phyloP scores from a whole-genome alignment of 2,329 filamentous ascomycete species.

The Berkeleyomyces basicola region DNA sequence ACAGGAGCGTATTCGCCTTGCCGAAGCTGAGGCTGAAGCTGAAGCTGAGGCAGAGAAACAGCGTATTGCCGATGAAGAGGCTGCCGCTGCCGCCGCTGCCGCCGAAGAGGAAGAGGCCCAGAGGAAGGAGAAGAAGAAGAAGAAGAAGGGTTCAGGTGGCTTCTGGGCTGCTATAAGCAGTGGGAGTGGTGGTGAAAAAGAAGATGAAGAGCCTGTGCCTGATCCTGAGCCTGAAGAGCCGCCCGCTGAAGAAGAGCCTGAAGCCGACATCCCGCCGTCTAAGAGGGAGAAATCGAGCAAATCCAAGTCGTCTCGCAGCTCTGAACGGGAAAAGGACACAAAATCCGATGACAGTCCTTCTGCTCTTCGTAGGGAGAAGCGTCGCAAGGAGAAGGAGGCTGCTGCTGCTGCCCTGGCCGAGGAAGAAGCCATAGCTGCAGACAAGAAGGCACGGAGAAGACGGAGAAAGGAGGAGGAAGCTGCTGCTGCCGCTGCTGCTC shows the following conservation, averaged over 20 bases:
- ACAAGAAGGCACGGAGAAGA: constrained; percentile 14
- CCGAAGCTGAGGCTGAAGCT: constrained; percentile 1
- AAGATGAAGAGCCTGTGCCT: constrained; percentile 15
- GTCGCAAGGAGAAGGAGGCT: constrained; percentile 22
- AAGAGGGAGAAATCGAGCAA: constrained; percentile 20
- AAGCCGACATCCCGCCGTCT: constrained; percentile 16
- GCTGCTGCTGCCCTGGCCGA: constrained; percentile 17
- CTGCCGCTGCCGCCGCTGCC: neutral
- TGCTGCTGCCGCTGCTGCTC: neutral
- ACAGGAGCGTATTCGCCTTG: neutral
- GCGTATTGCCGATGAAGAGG: constrained; percentile 13
- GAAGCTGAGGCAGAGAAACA: constrained; percentile 1
- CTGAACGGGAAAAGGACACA: constrained; percentile 5
- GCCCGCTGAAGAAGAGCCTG: too few species aligned
- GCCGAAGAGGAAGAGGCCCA: constrained; percentile 16
- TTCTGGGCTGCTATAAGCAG: constrained; percentile 4
- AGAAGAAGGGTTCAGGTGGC: constrained; percentile 19
- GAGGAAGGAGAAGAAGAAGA: constrained; percentile 19
- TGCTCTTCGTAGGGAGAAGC: constrained; percentile 16
- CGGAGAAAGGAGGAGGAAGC: constrained; percentile 14
- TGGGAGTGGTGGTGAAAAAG: constrained; percentile 1
- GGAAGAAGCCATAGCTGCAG: constrained; percentile 11
- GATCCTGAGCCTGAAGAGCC: too few species aligned
- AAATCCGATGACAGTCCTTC: constrained; percentile 15
- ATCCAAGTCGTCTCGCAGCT: constrained; percentile 20